Evolutionary conservation across 306 rosid genomes (phyloP).

Genomic region (Pyrus betulifolia): DNA sequence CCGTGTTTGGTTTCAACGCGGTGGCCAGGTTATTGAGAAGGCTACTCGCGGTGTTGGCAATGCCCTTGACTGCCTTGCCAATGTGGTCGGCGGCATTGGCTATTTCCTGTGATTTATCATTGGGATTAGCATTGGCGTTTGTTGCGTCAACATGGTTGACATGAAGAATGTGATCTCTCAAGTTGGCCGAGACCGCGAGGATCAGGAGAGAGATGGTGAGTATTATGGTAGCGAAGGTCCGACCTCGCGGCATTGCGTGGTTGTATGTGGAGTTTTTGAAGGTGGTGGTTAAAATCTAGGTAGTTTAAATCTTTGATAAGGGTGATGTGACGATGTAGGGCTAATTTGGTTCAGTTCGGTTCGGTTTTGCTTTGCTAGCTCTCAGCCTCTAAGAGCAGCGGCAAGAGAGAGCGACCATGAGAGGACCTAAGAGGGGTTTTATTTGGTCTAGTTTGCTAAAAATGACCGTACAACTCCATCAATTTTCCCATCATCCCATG

Average conservation of each 20-base stretch:
- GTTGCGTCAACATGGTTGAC: neutral
- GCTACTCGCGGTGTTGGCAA: neutral
- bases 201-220: neutral
- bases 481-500: neutral
- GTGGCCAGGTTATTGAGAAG: neutral
- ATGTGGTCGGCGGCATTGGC: neutral
- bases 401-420: neutral
- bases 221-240: neutral
- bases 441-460: neutral
- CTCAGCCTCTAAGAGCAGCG: constrained; percentile 22
- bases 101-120: neutral
- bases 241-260: neutral
- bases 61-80: neutral
- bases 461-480: neutral
- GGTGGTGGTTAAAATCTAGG: neutral
- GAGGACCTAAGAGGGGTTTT: neutral
- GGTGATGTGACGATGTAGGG: neutral
- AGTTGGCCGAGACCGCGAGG: neutral
- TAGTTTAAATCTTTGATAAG: neutral
- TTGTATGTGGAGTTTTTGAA: neutral
- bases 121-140: neutral
- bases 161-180: neutral
- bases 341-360: neutral
- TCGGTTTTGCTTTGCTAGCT: neutral
- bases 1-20: neutral